Base-by-base conservation (phyloP, 108 stramenopile species). In the Fragilaria radians region DNA sequence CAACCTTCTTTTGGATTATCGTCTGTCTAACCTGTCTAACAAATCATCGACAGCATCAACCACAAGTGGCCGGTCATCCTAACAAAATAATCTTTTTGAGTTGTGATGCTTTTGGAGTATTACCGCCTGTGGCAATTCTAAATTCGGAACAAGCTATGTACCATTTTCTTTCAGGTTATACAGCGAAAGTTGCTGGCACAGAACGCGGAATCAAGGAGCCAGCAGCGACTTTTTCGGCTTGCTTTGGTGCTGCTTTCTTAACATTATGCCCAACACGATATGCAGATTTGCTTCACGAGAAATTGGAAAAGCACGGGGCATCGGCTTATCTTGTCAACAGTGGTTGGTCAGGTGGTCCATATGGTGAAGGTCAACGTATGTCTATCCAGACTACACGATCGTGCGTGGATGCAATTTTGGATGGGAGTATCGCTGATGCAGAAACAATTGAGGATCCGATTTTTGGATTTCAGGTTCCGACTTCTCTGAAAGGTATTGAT, bases 201-300 rank as follows among this genome's bases (percentile, higher is more conserved):
- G 97, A 98, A 74, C 87, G 97, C 14, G 97, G 97, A 36, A 75
- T 98, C 42, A 93, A 78, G 17, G 96, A 98, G 71, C 97, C 97
- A 5, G 60, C 72, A 33, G 85, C 96, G 42, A 98, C 86, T 25
- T 98, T 98, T 73, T 77, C 74, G 46, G 85, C 96, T 26, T 95
- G 97, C 76, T 98, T 98, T 75, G 97, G 97, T 46, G 96, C 95
- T 52, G 96, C 96, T n/a, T 98, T 98, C 82, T 66, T 98, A 65
- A 96, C 97, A 42, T 78, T 95, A 14, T 93, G 93, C 67, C 95
- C 97, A 21, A 96, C 96, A 21, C 67, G 79, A 22, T 98, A 98
- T 66, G 97, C 96, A 26, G 95, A 96, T 29, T 78, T 98, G 32
- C 81, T 98, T 32, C 82, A 87, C 62, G 64, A 94, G 45, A 98